Base-by-base conservation (phyloP, 108 stramenopile genomes). In the Thalassiosira profunda region DNA sequence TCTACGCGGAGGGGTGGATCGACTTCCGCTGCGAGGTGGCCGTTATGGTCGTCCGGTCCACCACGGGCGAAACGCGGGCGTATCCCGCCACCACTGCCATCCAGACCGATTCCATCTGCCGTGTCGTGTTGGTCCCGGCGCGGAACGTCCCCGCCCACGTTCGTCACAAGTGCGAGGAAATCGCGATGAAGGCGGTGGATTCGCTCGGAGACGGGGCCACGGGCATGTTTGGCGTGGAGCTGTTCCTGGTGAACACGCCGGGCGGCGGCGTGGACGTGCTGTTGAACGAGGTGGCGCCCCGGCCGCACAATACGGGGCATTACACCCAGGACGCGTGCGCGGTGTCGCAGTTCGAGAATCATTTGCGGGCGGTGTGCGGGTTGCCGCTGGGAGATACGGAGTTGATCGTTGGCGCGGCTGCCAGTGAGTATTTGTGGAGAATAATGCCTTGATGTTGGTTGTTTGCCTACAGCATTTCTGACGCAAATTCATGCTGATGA, bases 251-350 rank as follows among this genome's bases (percentile, higher is more conserved):
- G 33, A 78, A 85, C 9, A 84, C 80, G 42, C 42, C 30, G 14
- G 45, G 55, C 26, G 90, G 84, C 2, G 63, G 54, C 21, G 52
- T 71, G 67, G 75, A 84, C 42, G 93, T 99, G 6, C 73, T 99
- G 4, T 71, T 98, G 38, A 99, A 99, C 70, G 99, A 99, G 73
- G 86, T 98, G 17, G 99, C 99, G 2, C 99, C 99, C 5, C 71
- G 96, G 24, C 98, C 99, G 26, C 99, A 99, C 72, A 99, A 99
- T 66, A 96, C 97, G 4, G 99, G 99, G n/a, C 99, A 99, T 84
- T 98, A 98, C 84, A 99, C 99, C 14, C 98, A 98, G 72, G 98
- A 99, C 80, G 98, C 98, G 11, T 98, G 97, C 69, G 91, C 86
- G 2, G 79, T 87, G 20, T 91, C 88, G 63, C 99, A 99, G 74